phyloP scores from a whole-genome alignment of 768 basidiomycete species.

The Trametopsis cervina region DNA sequence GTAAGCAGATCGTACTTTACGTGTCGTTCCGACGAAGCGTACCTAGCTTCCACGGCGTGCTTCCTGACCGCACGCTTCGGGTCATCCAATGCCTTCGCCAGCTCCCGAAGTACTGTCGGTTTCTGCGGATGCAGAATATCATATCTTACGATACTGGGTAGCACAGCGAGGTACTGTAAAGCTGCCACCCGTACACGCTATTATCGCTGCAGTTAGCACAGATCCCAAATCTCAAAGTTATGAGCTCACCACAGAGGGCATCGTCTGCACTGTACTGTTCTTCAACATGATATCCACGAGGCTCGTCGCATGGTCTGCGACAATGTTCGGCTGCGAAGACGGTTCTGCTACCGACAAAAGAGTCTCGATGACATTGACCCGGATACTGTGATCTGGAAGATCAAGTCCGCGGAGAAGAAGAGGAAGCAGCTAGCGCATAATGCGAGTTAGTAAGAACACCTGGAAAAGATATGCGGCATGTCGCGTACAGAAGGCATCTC shows the following conservation, averaged over 20 bases:
- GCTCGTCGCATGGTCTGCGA: slow-evolving; percentile 66
- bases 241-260: slow-evolving; percentile 47
- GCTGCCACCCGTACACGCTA: slow-evolving; percentile 76
- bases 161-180: slow-evolving; percentile 60
- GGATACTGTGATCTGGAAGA: slow-evolving; percentile 64
- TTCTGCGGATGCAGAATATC: slow-evolving; percentile 81
- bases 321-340: slow-evolving; percentile 35
- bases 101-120: slow-evolving; percentile 59
- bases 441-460: slow-evolving; percentile 45
- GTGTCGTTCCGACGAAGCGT: slow-evolving; percentile 17
- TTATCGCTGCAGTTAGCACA: background rate
- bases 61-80: slow-evolving; percentile 78
- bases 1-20: background rate
- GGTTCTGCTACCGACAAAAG: slow-evolving; percentile 65
- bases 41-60: slow-evolving; percentile 81
- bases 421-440: slow-evolving; percentile 67
- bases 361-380: slow-evolving; percentile 75
- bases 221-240: background rate
- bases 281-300: slow-evolving; percentile 68
- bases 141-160: slow-evolving; percentile 77
- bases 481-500: slow-evolving; percentile 54
- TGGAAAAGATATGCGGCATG: slow-evolving; percentile 60
- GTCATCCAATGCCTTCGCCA: slow-evolving; percentile 80
- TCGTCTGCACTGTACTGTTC: slow-evolving; percentile 44
- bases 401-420: slow-evolving; percentile 81